Conservation (phyloP, 2,329 filamentous ascomycete genomes). For the Westerdykella aurantiaca region DNA sequence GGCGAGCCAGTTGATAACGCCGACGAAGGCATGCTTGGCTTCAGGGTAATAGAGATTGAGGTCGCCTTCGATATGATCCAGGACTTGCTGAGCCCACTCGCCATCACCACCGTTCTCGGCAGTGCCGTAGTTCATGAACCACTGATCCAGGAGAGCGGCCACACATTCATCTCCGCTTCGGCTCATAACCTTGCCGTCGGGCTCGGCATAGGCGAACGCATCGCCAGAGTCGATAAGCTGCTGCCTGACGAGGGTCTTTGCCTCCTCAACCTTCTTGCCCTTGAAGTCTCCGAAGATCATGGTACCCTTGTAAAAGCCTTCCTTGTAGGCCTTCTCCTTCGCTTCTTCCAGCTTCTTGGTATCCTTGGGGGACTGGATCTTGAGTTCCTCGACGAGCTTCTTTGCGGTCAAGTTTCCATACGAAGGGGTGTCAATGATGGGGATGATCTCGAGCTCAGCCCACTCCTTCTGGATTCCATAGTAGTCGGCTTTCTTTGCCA, state of each 20-base stretch:
- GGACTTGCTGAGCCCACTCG: conserved; percentile 68
- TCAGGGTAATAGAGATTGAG: conserved; percentile 71
- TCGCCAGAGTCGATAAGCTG: conserved; percentile 69
- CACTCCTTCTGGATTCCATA: conserved; percentile 93
- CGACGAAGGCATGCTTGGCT: conserved; percentile 60
- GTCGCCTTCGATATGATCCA: conserved; percentile 46
- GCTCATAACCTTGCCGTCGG: conserved; percentile 79
- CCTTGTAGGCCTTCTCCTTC: conserved; percentile 94
- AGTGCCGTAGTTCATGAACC: conserved; percentile 91
- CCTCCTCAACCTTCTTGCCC: conserved; percentile 77
- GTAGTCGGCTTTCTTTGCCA: conserved; percentile 92
- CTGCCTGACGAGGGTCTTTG: conserved; percentile 77
- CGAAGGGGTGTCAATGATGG: conserved; percentile 69
- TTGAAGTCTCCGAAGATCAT: conserved; percentile 85
- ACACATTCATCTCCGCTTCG: conserved; percentile 90
- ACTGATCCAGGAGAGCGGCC: conserved; percentile 88
- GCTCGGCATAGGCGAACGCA: conserved; percentile 90
- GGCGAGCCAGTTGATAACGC: conserved; percentile 80
- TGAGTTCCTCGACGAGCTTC: conserved; percentile 80
- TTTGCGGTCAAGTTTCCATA: conserved; percentile 83
- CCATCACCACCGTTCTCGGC: conserved; percentile 59
- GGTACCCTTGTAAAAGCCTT: conserved; percentile 91
- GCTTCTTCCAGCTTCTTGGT: conserved; percentile 83
- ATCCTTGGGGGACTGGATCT: conserved; percentile 96
- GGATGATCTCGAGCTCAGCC: conserved; percentile 83